phyloP scores from a whole-genome alignment of 192 early-diverging fungal genomes.

The Dissophora globulifera region DNA sequence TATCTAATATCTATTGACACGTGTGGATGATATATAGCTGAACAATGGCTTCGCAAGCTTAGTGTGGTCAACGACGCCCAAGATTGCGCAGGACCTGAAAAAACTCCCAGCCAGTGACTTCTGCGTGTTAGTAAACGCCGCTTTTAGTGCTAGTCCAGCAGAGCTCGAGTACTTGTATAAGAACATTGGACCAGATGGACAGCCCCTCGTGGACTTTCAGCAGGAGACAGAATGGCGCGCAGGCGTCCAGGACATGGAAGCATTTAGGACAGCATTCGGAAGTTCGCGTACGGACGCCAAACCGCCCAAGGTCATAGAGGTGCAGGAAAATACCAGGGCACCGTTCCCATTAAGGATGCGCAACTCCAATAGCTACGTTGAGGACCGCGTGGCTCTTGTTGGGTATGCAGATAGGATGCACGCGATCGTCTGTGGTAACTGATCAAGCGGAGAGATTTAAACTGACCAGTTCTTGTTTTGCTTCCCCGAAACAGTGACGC shows the following conservation, averaged over 20 bases:
- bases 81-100: constrained; percentile 71
- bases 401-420: constrained; percentile 62
- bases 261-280: constrained; percentile 9
- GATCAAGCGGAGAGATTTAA: neutral
- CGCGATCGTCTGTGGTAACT: neutral
- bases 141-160: constrained; percentile 72
- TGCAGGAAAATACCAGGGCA: constrained; percentile 74
- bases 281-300: constrained; percentile 31
- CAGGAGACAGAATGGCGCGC: constrained; percentile 78
- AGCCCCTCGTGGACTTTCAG: constrained; percentile 60
- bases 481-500: constrained; percentile 73
- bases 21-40: constrained; percentile 55
- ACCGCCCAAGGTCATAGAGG: constrained; percentile 71
- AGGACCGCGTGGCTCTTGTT: constrained; percentile 84
- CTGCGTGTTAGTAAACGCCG: constrained; percentile 80
- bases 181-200: constrained; percentile 59
- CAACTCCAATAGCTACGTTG: constrained; percentile 80
- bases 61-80: constrained; percentile 88
- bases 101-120: constrained; percentile 72
- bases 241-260: constrained; percentile 43
- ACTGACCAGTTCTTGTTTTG: too few relatives aligned
- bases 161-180: constrained; percentile 81
- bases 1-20: neutral
- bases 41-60: constrained; percentile 73
- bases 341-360: constrained; percentile 88